Evolutionary conservation across 306 rosid genomes (phyloP).

Genomic region (Cucurbita pepo): DNA sequence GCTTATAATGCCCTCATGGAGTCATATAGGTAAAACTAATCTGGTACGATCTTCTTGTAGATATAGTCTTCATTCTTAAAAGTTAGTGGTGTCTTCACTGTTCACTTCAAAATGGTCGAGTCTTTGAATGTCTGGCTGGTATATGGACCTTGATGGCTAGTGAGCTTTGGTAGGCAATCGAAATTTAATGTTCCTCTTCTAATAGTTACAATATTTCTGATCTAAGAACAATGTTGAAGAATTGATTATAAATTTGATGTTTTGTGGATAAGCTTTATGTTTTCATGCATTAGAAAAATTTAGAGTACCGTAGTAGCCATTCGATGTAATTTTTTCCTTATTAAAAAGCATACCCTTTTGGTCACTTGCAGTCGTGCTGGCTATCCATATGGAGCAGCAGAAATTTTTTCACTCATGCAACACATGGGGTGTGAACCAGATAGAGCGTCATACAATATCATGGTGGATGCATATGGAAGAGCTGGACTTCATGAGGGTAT

Average conservation of each 20-base stretch:
- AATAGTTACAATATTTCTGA: background rate
- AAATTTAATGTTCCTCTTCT: background rate
- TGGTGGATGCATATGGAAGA: conserved; percentile 93
- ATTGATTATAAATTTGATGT: background rate
- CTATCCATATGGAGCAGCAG: conserved; percentile 80
- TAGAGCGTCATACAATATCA: conserved; percentile 81
- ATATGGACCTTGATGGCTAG: background rate
- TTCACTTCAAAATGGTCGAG: background rate
- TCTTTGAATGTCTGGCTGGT: background rate
- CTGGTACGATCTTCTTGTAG: background rate
- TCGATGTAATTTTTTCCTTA: background rate
- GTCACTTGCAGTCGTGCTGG: conserved; percentile 63
- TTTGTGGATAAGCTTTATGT: background rate
- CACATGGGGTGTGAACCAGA: conserved; percentile 99
- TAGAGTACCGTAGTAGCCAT: background rate
- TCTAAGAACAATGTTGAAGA: background rate
- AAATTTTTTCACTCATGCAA: conserved; percentile 84
- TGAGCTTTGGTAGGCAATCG: background rate
- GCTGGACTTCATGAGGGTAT: conserved; percentile 83
- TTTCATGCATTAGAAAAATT: background rate
- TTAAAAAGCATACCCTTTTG: conserved; percentile 3
- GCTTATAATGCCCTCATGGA: conserved; percentile 94
- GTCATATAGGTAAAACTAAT: conserved; percentile 64
- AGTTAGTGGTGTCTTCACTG: background rate
- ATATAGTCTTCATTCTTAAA: background rate